Evolutionary conservation across 441 rosid species (phyloP), one percentile per base, ranked within the genome.

Genomic region (Kokia cookei): DNA sequence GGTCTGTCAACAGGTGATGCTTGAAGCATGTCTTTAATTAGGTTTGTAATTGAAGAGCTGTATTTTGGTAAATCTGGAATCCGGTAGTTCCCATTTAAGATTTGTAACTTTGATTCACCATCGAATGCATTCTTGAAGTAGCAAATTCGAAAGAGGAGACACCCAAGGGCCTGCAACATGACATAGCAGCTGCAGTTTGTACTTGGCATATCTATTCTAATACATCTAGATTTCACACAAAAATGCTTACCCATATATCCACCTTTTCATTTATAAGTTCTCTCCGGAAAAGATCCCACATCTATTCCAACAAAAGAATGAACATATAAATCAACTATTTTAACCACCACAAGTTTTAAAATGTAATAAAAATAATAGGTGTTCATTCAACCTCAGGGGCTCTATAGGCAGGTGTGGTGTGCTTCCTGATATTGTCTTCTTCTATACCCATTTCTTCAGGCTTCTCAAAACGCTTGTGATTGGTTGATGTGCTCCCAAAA

Each of bases 371-470:
- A 27, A 14, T 65, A 75, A 81, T 24, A 76, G 76, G 67, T 69
- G 57, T 71, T 66, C 73, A 72, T 72, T 71, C 80, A 86, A 95
- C 98, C 99, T 91, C 98, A 45, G 99, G 98, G 62, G 99, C 92
- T 86, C 98, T 91, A 84, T 93, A 95, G 77, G 95, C 86, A 76
- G 98, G 99, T 35, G 98, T 93, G 29, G 98, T 96, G 82, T 91
- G 78, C 86, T 91, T 96, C 83, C 98, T 82, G 62, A 96, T 96
- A 75, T 90, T 96, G 77, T 96, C 99, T 87, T 96, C 98, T 85
- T 96, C 98, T 80, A 95, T 79, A 11, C 98, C 98, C 98, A 93
- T 95, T 82, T 95, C 99, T 85, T 90, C 98, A 57, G 97, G 93
- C 80, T 83, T 91, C 84, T 91, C 98, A 76, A 95, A 93, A 47